phyloP scores from a whole-genome alignment of 208 protist species.

The Endotrypanum monterogeii region DNA sequence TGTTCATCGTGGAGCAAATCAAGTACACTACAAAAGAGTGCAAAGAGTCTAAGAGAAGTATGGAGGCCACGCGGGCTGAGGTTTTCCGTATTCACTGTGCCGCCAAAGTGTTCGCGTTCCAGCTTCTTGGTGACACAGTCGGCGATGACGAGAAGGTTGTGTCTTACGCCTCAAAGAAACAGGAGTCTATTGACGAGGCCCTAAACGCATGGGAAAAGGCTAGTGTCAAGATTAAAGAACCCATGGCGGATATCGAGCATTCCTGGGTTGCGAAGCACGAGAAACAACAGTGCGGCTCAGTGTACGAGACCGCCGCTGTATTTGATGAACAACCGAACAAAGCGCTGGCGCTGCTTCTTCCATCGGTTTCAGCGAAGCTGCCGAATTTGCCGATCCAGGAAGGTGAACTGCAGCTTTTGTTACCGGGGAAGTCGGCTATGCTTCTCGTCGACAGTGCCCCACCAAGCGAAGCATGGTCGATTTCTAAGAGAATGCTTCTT shows the following conservation, averaged over 20 bases:
- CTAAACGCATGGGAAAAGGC: conserved; percentile 66
- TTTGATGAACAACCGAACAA: conserved; percentile 37
- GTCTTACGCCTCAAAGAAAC: conserved; percentile 42
- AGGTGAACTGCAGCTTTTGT: conserved; percentile 62
- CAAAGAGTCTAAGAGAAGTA: conserved; percentile 66
- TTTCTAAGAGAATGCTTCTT: conserved; percentile 37
- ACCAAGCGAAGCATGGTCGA: conserved; percentile 42
- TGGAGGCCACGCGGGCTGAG: conserved; percentile 65
- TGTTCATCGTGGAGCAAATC: conserved; percentile 66
- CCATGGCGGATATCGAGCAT: conserved; percentile 60
- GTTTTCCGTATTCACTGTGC: conserved; percentile 62
- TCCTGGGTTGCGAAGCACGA: conserved; percentile 57
- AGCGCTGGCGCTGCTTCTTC: conserved; percentile 37
- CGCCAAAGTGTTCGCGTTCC: conserved; percentile 72
- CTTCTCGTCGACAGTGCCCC: conserved; percentile 49
- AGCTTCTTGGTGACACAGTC: conserved; percentile 49
- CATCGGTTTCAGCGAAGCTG: conserved; percentile 39
- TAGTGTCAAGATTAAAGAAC: conserved; percentile 52
- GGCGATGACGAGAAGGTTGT: conserved; percentile 45
- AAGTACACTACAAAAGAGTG: conserved; percentile 75
- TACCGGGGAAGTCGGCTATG: conserved; percentile 39
- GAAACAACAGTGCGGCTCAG: conserved; percentile 41
- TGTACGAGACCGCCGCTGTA: conserved; percentile 42
- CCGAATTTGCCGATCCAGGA: conserved; percentile 47
- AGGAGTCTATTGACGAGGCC: conserved; percentile 63